Evolutionary conservation across 2,329 filamentous ascomycete genomes (phyloP), one percentile per base, ranked within the genome.

Genomic region (Alternaria triticimaculans): DNA sequence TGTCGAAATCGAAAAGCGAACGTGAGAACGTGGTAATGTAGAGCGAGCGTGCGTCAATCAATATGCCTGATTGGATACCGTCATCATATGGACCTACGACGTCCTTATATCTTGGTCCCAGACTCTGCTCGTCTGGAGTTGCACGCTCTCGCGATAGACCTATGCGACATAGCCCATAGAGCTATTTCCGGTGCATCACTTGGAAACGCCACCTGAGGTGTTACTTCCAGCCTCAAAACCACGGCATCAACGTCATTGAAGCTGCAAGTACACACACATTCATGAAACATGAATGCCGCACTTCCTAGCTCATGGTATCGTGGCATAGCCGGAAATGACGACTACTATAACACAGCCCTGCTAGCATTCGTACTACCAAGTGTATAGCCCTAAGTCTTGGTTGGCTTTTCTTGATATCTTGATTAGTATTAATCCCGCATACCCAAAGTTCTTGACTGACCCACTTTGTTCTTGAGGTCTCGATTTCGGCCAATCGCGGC

Each of bases 271-370:
- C 12, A 15, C n/a, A 45, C 25, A 45, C 33, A 25, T 55, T 37
- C 25, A 46, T 33, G 44, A 58, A 58, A 53, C 58, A 51, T 28
- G 45, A 54, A 58, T 56, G 54, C 18, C 45, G 15, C n/a, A 53
- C n/a, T 23, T 46, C 28, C 18, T 28, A 30, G n/a, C 30, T 56
- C 26, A 44, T 23, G 20, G 43, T 41, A 25, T 48, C 12, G 44
- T 37, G 56, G 64, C 70, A 72, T 64, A 69, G 70, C 71, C 70
- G 55, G 30, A 55, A 18, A 53, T 70, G 68, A 69, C 70, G 69
- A 72, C 64, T 54, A 63, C 65, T 51, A 66, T 33, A 60, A 49
- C 64, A 49, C 46, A 61, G 50, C 33, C 48, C 54, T 55, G 14
- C 18, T 26, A 62, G 33, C 49, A 56, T 28, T 15, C 33, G 10